Evolutionary conservation across 768 basidiomycete genomes (phyloP).

Genomic region (Chalciporus piperatus): DNA sequence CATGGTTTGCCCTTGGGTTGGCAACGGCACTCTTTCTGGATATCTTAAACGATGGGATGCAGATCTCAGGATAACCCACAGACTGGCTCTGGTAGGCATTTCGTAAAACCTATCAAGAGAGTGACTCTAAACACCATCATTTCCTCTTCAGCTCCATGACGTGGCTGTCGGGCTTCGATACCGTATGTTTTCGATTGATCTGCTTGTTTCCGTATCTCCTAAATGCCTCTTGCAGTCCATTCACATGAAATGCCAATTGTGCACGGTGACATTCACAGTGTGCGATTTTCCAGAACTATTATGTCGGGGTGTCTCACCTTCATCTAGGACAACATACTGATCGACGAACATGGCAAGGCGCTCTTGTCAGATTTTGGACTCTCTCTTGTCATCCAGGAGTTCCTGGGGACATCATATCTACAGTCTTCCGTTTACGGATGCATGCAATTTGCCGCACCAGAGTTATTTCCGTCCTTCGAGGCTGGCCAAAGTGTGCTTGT

Average conservation of each 20-base stretch:
- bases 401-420: slow-evolving; percentile 29
- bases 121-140: background rate
- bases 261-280: slow-evolving; percentile 5
- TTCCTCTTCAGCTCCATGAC: background rate
- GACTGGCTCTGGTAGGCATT: background rate
- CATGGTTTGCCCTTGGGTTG: slow-evolving; percentile 23
- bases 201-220: background rate
- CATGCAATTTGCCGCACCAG: slow-evolving; percentile 43
- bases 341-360: slow-evolving; percentile 38
- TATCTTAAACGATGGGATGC: slow-evolving; percentile 11
- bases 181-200: background rate
- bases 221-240: background rate
- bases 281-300: background rate
- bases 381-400: slow-evolving; percentile 38
- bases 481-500: slow-evolving; percentile 16
- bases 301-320: background rate
- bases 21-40: slow-evolving; percentile 12
- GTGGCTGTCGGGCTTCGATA: slow-evolving; percentile 3
- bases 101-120: background rate
- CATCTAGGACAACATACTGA: slow-evolving; percentile 40
- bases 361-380: slow-evolving; percentile 45
- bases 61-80: background rate
- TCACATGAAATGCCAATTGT: background rate
- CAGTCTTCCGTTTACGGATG: slow-evolving; percentile 35
- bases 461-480: slow-evolving; percentile 23